phyloP scores from a whole-genome alignment of 75 land plant genomes.

The Cunninghamia lanceolata region DNA sequence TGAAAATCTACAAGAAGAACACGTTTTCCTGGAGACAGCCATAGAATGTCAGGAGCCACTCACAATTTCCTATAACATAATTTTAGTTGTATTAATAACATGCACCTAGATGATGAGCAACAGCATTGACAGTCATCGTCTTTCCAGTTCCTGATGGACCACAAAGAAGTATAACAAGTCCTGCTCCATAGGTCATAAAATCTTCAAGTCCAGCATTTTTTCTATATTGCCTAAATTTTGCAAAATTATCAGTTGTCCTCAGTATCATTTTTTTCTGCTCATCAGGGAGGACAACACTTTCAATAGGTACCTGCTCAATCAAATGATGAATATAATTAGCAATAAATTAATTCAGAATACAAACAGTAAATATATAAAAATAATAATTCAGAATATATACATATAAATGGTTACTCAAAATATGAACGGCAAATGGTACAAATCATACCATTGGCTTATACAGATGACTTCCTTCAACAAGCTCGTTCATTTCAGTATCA shows the following conservation, averaged over 20 bases:
- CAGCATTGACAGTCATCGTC: slow-evolving; percentile 34
- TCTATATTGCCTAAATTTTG: slow-evolving; percentile 26
- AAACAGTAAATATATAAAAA: neutral
- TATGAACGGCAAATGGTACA: neutral
- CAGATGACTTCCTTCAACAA: slow-evolving; percentile 28
- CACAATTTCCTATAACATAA: neutral
- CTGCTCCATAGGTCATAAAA: slow-evolving; percentile 24
- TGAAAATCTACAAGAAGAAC: slow-evolving; percentile 33
- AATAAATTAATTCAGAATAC: neutral
- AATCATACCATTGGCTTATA: slow-evolving; percentile 24
- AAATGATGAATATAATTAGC: neutral
- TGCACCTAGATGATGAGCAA: slow-evolving; percentile 34
- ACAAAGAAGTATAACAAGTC: slow-evolving; percentile 9
- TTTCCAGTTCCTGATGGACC: slow-evolving; percentile 32
- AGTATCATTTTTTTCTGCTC: slow-evolving; percentile 27
- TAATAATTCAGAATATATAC: neutral
- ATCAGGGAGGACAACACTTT: slow-evolving; percentile 26
- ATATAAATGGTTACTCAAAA: neutral
- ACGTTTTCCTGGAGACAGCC: slow-evolving; percentile 20
- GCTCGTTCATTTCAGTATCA: slow-evolving; percentile 35
- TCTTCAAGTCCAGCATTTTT: slow-evolving; percentile 26
- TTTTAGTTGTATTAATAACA: neutral
- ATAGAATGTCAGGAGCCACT: neutral
- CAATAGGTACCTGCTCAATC: slow-evolving; percentile 19
- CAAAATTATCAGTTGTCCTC: slow-evolving; percentile 25